Conservation (phyloP, 345 rosid species). For the Acer negundo region DNA sequence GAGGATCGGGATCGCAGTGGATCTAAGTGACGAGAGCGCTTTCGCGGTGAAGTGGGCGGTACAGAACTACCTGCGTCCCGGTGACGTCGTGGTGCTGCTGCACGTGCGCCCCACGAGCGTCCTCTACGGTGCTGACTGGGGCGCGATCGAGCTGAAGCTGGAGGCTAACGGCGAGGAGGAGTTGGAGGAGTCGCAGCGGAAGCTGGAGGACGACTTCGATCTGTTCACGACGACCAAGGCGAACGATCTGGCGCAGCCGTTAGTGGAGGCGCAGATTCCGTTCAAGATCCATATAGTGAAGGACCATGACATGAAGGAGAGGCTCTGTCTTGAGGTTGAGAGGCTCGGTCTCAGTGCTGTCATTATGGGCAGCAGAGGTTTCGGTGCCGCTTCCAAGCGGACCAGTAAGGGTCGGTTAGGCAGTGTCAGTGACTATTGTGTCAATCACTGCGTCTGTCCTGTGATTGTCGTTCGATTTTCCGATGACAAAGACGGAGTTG, state of each 20-base stretch:
- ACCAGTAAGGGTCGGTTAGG: conserved; percentile 64
- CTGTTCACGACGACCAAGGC: conserved; percentile 62
- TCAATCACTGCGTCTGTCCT: conserved; percentile 84
- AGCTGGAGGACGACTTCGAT: conserved; percentile 78
- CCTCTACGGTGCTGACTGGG: conserved; percentile 95
- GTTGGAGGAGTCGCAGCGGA: conserved; percentile 43
- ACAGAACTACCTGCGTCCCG: conserved; percentile 85
- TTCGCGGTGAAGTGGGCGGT: conserved; percentile 84
- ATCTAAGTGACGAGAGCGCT: conserved; percentile 86
- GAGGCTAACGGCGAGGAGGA: background rate
- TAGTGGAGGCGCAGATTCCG: conserved; percentile 64
- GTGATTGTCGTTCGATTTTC: conserved; percentile 78
- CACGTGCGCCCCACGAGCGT: conserved; percentile 77
- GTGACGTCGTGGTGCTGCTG: conserved; percentile 72
- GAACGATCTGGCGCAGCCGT: conserved; percentile 66
- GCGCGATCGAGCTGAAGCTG: conserved; percentile 51
- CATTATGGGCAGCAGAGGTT: conserved; percentile 82
- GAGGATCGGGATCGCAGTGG: conserved; percentile 84
- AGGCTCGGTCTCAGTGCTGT: conserved; percentile 68
- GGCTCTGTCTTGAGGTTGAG: conserved; percentile 86
- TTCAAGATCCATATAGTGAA: conserved; percentile 82
- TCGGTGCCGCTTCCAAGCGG: conserved; percentile 56
- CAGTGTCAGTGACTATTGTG: conserved; percentile 84
- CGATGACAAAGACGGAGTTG: conserved; percentile 49
- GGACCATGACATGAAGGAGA: conserved; percentile 93